Conservation (phyloP, 257 asterid species). For the Anisodus tanguticus region DNA sequence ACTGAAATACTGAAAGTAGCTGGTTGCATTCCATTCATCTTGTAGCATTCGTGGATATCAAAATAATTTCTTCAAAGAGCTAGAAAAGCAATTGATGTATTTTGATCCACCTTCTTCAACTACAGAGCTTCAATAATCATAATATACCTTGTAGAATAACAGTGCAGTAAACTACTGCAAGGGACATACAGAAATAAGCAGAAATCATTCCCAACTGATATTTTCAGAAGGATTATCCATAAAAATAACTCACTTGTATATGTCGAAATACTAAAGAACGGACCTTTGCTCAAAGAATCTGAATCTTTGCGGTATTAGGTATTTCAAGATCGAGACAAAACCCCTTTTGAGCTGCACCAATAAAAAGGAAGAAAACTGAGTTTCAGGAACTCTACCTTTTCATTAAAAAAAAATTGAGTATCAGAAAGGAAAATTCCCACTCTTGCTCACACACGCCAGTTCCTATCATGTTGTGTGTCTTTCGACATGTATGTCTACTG, state of each 20-base stretch:
- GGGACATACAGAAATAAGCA: background rate
- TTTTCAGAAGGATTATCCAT: background rate
- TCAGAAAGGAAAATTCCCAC: background rate
- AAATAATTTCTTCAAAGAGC: conserved; percentile 7
- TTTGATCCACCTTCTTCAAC: background rate
- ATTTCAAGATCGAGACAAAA: conserved; percentile 67
- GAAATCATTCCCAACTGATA: background rate
- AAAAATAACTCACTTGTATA: background rate
- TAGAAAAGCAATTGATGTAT: background rate
- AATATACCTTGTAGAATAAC: background rate
- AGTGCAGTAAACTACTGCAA: background rate
- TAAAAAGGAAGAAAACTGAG: conserved; percentile 12
- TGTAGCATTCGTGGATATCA: background rate
- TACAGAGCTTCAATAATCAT: background rate
- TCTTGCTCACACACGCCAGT: background rate
- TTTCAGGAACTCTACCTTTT: background rate
- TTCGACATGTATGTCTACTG: background rate
- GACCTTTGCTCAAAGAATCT: conserved; percentile 3
- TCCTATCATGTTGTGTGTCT: background rate
- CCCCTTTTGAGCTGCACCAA: conserved; percentile 80
- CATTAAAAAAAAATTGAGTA: background rate
- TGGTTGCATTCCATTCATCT: background rate
- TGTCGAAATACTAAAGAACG: background rate
- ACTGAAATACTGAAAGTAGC: conserved; percentile 4
- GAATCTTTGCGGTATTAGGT: conserved; percentile 22